Evolutionary conservation across 2,329 filamentous ascomycete species (phyloP), one percentile per base, ranked within the genome.

Genomic region (Neospermospora avenae): DNA sequence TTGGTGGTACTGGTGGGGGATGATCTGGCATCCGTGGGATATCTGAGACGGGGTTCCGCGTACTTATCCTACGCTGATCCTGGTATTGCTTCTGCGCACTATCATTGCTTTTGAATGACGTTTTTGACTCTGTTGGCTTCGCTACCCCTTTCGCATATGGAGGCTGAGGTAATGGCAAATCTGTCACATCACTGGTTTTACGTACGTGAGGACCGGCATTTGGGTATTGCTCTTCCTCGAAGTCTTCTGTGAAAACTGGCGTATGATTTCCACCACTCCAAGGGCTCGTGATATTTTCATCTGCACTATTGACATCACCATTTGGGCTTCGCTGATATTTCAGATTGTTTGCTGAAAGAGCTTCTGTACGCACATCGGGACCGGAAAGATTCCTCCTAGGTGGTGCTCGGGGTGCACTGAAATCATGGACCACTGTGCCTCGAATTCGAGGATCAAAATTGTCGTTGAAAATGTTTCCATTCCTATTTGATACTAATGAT

Each of bases 401-500:
- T 24, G 77, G 55, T 44, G 46, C 78, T 53, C 84, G 76, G 1
- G 84, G 85, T 0, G 82, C 84, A 68, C 84, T 87, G 67, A 87
- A 88, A 71, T 85, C 86, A 69, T 89, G 86, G 53, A 87, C 80
- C 49, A 80, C 77, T 7, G 82, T 89, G 52, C 83, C 86, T 68
- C 79, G 80, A 64, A 89, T 89, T 10, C 84, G 79, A 18, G 85
- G 85, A 66, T 88, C 85, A 66, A 87, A 86, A 70, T 22, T 74
- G 73, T 48, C 74, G 66, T 28, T 79, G 66, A 51, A 63, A 54
- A 55, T 67, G 22, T 59, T 65, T 60, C 58, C 65, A 61, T 55
- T 60, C 55, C 55, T 58, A 31, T 46, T 63, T 10, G 63, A 63
- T 25, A 61, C 64, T 24, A 69, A 61, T 28, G 68, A 63, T 54